Conservation (phyloP, 305 asterid genomes). For the Petunia hybrid region DNA sequence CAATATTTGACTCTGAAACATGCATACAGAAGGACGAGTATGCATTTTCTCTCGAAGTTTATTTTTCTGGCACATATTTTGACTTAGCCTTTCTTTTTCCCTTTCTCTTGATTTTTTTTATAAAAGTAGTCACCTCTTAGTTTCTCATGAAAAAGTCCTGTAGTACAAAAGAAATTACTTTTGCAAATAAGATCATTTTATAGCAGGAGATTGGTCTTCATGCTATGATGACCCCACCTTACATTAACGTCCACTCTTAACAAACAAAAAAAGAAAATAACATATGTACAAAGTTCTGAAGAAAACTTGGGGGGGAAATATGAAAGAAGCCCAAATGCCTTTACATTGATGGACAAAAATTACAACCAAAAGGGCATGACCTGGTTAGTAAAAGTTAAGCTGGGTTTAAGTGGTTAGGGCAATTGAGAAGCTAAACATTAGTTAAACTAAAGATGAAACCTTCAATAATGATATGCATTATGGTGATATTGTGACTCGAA, state of each 20-base stretch:
- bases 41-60: too few relatives aligned
- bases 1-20: too few relatives aligned
- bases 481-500: slow-evolving; percentile 40
- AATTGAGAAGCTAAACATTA: slow-evolving; percentile 17
- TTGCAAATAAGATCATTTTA: too few relatives aligned
- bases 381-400: slow-evolving; percentile 26
- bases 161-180: too few relatives aligned
- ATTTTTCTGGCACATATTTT: too few relatives aligned
- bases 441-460: background rate
- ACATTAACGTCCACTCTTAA: background rate
- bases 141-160: too few relatives aligned
- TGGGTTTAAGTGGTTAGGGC: background rate
- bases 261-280: background rate
- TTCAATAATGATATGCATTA: slow-evolving; percentile 21
- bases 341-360: background rate
- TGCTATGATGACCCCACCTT: background rate
- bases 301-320: too few relatives aligned
- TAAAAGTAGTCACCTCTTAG: too few relatives aligned
- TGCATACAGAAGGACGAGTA: too few relatives aligned
- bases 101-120: too few relatives aligned
- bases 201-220: background rate
- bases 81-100: too few relatives aligned
- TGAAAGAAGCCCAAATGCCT: background rate
- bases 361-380: background rate
- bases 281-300: background rate